These are phyloP conservation scores for Cunninghamia lanceolata DNA, from an alignment of 75 land plant genomes.

Conservation along the genomic window DNA sequence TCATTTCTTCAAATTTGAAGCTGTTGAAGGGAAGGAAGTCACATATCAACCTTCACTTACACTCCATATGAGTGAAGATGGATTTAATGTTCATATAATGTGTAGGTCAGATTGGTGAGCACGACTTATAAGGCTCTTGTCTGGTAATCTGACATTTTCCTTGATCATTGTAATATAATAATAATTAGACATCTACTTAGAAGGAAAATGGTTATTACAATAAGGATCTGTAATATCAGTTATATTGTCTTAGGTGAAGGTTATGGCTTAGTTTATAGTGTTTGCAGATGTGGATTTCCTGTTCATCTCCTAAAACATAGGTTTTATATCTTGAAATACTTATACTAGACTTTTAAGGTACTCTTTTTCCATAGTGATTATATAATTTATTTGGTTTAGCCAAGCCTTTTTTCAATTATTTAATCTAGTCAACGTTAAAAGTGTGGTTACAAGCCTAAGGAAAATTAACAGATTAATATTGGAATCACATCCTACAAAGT, in stretches of 20 bases:
- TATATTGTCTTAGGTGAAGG: not conserved
- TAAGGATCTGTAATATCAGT: too few species aligned
- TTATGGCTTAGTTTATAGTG: not conserved
- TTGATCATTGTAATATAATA: not conserved
- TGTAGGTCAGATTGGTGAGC: not conserved
- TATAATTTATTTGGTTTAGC: not conserved
- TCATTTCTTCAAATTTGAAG: constrained; percentile 38
- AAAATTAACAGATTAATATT: not conserved
- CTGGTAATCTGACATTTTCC: not conserved
- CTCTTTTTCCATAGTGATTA: not conserved
- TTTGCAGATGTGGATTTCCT: not conserved
- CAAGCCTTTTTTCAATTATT: not conserved
- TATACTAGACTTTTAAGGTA: not conserved
- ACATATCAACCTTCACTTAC: constrained; percentile 21
- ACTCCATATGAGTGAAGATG: constrained; percentile 30
- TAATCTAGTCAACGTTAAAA: not conserved
- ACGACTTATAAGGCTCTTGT: not conserved
- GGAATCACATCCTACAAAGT: not conserved
- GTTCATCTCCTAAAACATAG: not conserved
- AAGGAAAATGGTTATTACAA: not conserved
- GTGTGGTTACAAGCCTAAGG: not conserved
- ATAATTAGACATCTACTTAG: not conserved
- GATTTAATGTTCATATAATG: not conserved
- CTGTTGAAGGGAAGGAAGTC: constrained; percentile 16
- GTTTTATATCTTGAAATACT: not conserved